Evolutionary conservation across 805 yeast species (phyloP).

Genomic region (Spathaspora arborariae): DNA sequence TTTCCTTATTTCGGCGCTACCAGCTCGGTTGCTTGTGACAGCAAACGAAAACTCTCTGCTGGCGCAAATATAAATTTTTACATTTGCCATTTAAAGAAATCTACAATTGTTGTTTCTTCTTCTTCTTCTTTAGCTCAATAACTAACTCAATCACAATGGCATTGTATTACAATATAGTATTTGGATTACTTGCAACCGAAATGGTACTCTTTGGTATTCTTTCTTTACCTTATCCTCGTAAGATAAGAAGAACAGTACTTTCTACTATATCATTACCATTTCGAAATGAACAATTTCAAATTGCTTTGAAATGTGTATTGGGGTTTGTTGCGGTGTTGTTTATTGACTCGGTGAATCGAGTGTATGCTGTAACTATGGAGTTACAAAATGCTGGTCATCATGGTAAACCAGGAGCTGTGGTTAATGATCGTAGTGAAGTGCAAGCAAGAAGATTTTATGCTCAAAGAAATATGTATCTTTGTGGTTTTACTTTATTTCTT

Average conservation of each 20-base stretch:
- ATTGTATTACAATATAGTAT: slow-evolving; percentile 50
- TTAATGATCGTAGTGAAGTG: slow-evolving; percentile 71
- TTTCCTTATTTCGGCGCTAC: too few relatives aligned
- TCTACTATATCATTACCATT: slow-evolving; percentile 63
- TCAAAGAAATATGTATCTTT: slow-evolving; percentile 92
- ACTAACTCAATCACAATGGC: slow-evolving; percentile 27
- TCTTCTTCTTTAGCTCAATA: background rate
- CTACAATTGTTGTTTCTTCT: background rate
- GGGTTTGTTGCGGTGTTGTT: slow-evolving; percentile 82
- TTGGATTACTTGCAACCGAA: slow-evolving; percentile 73
- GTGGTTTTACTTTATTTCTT: slow-evolving; percentile 91
- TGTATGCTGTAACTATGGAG: slow-evolving; percentile 64
- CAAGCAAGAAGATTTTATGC: slow-evolving; percentile 92
- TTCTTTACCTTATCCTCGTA: slow-evolving; percentile 83
- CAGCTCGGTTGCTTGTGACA: background rate
- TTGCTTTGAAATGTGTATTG: slow-evolving; percentile 75
- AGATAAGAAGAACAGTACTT: slow-evolving; percentile 64
- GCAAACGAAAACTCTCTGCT: background rate
- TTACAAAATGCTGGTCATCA: slow-evolving; percentile 32
- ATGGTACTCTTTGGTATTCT: slow-evolving; percentile 74
- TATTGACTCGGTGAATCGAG: slow-evolving; percentile 84
- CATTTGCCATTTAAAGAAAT: background rate
- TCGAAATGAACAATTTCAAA: slow-evolving; percentile 64
- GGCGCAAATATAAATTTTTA: background rate
- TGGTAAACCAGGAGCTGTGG: slow-evolving; percentile 18